A percentile compares a stretch with the other conserved stretches of the same genome.
Evolutionary conservation across 352 stramenopile species (phyloP).

Genomic region (Globisporangium iwayamae): DNA sequence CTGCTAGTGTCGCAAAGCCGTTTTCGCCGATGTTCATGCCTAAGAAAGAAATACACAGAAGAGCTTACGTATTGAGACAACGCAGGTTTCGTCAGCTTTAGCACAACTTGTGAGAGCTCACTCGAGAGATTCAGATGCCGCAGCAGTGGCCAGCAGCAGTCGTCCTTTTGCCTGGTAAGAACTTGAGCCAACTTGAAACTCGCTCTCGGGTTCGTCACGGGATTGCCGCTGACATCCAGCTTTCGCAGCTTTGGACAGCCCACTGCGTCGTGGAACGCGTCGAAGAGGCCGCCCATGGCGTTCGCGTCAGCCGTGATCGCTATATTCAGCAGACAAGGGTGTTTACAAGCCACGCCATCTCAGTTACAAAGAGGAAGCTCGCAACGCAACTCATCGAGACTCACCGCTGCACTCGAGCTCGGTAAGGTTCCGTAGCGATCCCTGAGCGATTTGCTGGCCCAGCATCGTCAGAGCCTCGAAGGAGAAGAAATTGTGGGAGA

Average conservation of each 20-base stretch:
- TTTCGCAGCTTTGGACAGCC: conserved; percentile 19
- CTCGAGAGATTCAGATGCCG: conserved; percentile 28
- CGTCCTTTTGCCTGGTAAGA: conserved; percentile 5
- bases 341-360: not conserved
- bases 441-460: conserved; percentile 20
- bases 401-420: conserved; percentile 40
- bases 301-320: conserved; percentile 25
- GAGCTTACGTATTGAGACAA: not conserved
- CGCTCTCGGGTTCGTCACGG: conserved; percentile 18
- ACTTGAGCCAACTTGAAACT: conserved; percentile 16
- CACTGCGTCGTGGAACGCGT: conserved; percentile 13
- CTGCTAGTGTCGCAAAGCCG: conserved; percentile 19
- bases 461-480: conserved; percentile 30
- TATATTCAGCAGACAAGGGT: not conserved
- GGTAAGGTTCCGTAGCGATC: conserved; percentile 18
- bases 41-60: conserved; percentile 4
- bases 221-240: conserved; percentile 28
- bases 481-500: conserved; percentile 48
- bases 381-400: not conserved
- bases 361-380: not conserved
- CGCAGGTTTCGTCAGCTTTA: no score
- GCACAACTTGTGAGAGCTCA: conserved; percentile 11
- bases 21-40: conserved; percentile 29
- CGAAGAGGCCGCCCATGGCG: conserved; percentile 22
- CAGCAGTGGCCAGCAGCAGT: conserved; percentile 17